Conservation (phyloP, 2,329 filamentous ascomycete genomes). For the Septoria petroselini region DNA sequence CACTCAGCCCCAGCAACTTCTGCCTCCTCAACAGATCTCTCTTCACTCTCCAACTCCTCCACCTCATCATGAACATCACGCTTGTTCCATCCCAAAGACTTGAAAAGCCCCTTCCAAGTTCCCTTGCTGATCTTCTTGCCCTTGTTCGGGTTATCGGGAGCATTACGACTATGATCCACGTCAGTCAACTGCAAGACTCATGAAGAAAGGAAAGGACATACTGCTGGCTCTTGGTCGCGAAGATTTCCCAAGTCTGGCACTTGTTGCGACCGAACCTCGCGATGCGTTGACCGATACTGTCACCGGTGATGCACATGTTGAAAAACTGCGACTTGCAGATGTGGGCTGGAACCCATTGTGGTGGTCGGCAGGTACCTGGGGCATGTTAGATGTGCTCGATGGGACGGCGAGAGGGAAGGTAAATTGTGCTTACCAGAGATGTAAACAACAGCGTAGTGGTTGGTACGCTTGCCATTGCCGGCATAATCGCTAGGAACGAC, state of each 20-base stretch:
- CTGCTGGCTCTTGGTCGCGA: constrained; percentile 2
- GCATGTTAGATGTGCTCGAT: not conserved
- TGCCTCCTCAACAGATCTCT: too few species aligned
- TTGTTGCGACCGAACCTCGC: constrained; percentile 6
- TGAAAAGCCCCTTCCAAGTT: too few species aligned
- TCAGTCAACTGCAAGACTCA: too few species aligned
- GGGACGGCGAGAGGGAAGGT: not conserved
- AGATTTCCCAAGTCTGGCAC: constrained; percentile 13
- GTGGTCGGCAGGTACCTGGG: constrained; percentile 9
- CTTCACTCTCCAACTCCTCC: too few species aligned
- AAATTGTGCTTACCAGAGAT: not conserved
- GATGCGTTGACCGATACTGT: not conserved
- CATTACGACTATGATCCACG: too few species aligned
- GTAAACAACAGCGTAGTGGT: not conserved
- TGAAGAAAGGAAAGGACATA: not conserved
- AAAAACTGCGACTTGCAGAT: constrained; percentile 14
- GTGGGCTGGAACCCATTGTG: constrained; percentile 13
- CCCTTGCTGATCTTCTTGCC: too few species aligned
- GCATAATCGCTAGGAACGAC: constrained; percentile 8
- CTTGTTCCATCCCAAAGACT: too few species aligned
- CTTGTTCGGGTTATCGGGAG: too few species aligned
- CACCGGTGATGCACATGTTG: constrained; percentile 9
- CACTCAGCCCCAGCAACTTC: too few species aligned
- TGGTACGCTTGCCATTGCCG: not conserved
- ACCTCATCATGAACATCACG: too few species aligned